Base-by-base conservation (phyloP, 108 stramenopile genomes). In the Nitzschia sp. region DNA sequence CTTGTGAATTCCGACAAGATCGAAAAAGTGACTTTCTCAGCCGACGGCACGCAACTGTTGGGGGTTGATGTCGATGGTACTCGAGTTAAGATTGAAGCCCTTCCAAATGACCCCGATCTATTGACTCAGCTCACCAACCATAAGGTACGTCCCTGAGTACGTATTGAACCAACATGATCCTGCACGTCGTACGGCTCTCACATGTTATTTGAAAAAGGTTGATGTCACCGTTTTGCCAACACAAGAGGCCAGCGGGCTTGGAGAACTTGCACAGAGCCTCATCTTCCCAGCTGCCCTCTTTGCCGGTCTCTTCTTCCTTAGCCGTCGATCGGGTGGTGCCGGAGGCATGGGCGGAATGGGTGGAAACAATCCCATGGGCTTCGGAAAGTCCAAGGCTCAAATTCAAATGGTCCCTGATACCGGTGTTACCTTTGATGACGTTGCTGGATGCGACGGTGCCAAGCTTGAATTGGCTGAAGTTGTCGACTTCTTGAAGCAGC, bases 401-500 rank as follows among this genome's bases (percentile, higher is more conserved):
- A 85, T 94, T 64, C 93, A 91, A 70, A 91, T 94, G 90, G 83
- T 90, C 36, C 88, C 93, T 11, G 83, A 83, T 46, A 94, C 93
- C 16, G 89, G 89, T 27, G 81, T 94, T 15, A 96, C 88, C 52
- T 98, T 98, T 78, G 90, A 89, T 35, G 96, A 96, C 66, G 97
- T 98, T n/a, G 97, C 96, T 6, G 98, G 98, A 45, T 96, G 95
- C 66, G 96, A 98, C 55, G 86, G 85, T 9, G 97, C 97, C 65
- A 98, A 98, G 81, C 54, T 92, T 21, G 97, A 98, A 58, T 53
- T 98, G 33, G 76, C 91, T 31, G 98, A 98, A 73, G 91, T 98
- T 55, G 98, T 98, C n/a, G 96, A 97, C 81, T 98, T 96, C 71
- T 76, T 98, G 25, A 94, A 96, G 85, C 89, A 97, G 64, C 97